Evolutionary conservation across 345 rosid species (phyloP), one percentile per base, ranked within the genome.

Genomic region (Chamaenerion angustifolium): DNA sequence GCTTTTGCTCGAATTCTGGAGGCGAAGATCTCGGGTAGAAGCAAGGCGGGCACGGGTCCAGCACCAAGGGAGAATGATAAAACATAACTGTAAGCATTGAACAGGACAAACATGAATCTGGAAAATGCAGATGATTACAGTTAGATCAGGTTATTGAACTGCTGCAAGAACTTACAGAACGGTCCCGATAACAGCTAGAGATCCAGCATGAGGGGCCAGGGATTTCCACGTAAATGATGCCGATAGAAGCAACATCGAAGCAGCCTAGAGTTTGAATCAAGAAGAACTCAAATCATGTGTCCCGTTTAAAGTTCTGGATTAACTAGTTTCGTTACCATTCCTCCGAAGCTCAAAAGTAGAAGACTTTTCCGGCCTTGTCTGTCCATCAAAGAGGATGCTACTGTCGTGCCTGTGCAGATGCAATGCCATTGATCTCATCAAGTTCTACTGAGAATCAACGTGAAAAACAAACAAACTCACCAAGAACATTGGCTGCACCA

Each of bases 321-420:
- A n/a, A n/a, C n/a, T n/a, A n/a, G n/a, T n/a, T n/a, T 21, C 25
- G 4, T 21, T 21, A 21, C 25, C 97, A 89, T 92, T 76, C 96
- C 96, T 21, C 75, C 53, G 69, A 92, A 92, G 73, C 98, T 92
- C 55, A 69, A 80, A 19, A 88, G 70, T 52, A 92, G 67, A 53
- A 92, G 95, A 71, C 94, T 84, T 65, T 84, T 92, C 61, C 99
- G 77, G 72, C 99, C 99, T 74, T 82, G 83, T 60, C 59, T 78
- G 77, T 92, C 98, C 98, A 92, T 92, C 69, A 92, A 76, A 35
- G 94, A 92, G 37, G 98, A 92, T 35, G 98, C 96, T 64, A 92
- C 62, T 47, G 84, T 80, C 49, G 98, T 92, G 58, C 98, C 98
- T 92, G 76, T 21, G 25, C 25, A 4, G 25, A 2, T 21, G 4